Evolutionary conservation across 2,329 filamentous ascomycete species (phyloP).

Genomic region (Neonectria coccinea): DNA sequence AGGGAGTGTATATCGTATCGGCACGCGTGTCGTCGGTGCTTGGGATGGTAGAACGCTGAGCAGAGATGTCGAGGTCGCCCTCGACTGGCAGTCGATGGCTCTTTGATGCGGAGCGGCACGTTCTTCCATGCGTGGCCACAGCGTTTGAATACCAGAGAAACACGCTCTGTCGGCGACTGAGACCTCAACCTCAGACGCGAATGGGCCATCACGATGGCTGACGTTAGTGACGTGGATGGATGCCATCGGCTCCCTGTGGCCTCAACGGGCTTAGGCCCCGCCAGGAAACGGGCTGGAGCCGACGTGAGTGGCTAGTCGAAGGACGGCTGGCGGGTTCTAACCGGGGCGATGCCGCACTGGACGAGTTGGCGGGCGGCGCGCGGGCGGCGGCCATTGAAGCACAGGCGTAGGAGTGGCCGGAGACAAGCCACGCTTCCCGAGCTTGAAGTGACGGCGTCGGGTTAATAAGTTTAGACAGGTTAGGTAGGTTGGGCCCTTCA

Average conservation of each 20-base stretch:
- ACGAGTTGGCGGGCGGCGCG: slow-evolving; percentile 32
- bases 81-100: slow-evolving; percentile 7
- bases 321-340: slow-evolving; percentile 17
- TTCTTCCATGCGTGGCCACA: slow-evolving; percentile 12
- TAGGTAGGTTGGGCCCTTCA: background rate
- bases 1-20: background rate
- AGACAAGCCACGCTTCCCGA: slow-evolving; percentile 35
- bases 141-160: slow-evolving; percentile 15
- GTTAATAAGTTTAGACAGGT: background rate
- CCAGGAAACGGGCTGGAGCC: slow-evolving; percentile 29
- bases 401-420: slow-evolving; percentile 42
- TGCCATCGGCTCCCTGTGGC: slow-evolving; percentile 31
- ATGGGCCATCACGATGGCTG: slow-evolving; percentile 22
- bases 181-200: slow-evolving; percentile 20
- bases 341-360: slow-evolving; percentile 26
- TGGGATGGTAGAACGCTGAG: background rate
- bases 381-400: slow-evolving; percentile 23
- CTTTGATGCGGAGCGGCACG: slow-evolving; percentile 17
- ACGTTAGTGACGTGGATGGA: slow-evolving; percentile 38
- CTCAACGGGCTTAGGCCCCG: slow-evolving; percentile 35
- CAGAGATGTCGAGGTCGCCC: background rate
- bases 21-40: slow-evolving; percentile 8
- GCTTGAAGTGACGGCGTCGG: slow-evolving; percentile 4
- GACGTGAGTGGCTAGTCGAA: slow-evolving; percentile 7
- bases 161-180: slow-evolving; percentile 24